Evolutionary conservation across 108 stramenopile genomes (phyloP).

Genomic region (Cyclostephanos tholiformis): DNA sequence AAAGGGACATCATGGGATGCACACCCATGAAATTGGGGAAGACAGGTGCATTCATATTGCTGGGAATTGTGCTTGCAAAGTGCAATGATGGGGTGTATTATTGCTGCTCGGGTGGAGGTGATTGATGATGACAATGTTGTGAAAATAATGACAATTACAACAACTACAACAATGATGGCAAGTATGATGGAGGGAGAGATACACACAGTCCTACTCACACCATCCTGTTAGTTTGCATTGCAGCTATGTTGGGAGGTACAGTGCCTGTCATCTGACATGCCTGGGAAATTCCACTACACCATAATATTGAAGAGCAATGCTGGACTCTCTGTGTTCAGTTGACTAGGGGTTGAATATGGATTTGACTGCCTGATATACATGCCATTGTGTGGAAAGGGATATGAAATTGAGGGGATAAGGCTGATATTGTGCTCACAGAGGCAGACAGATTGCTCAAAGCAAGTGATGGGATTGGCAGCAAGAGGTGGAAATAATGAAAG

Average conservation of each 20-base stretch:
- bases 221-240: constrained; percentile 92
- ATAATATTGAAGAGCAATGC: constrained; percentile 86
- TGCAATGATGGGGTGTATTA: constrained; percentile 67
- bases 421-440: constrained; percentile 95
- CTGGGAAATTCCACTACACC: constrained; percentile 73
- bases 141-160: no score
- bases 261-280: constrained; percentile 81
- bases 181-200: constrained; percentile 55
- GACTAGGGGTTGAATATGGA: constrained; percentile 71
- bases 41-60: constrained; percentile 91
- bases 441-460: constrained; percentile 95
- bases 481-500: background rate
- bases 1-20: constrained; percentile 86
- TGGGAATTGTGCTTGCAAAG: constrained; percentile 79
- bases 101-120: constrained; percentile 24
- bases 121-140: no score
- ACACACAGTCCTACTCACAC: constrained; percentile 87
- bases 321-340: constrained; percentile 61
- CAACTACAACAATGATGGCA: constrained; percentile 35
- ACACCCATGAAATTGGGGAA: constrained; percentile 92
- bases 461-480: constrained; percentile 53
- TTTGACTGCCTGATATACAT: constrained; percentile 82
- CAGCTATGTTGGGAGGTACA: constrained; percentile 95
- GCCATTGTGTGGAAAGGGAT: constrained; percentile 75
- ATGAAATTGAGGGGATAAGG: constrained; percentile 68